Percentiles rank a stretch among this genome's conserved stretches.
These are phyloP conservation scores for Inga leiocalycina DNA, from an alignment of 306 rosid species.

Conservation along the genomic window DNA sequence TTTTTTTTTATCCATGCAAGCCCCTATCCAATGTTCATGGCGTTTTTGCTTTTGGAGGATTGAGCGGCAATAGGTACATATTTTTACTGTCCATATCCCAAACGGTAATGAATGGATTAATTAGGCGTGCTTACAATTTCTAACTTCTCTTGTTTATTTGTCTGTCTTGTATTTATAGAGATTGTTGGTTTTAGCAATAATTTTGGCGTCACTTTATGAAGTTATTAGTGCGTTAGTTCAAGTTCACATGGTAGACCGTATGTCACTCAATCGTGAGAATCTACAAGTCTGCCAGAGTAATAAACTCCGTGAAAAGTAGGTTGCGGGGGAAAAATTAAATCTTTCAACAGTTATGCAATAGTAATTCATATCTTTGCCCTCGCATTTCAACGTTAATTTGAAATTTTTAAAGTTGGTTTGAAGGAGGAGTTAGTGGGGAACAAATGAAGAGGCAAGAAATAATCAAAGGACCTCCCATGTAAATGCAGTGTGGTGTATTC, in stretches of 20 bases:
- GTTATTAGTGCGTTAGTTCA: conserved; percentile 10
- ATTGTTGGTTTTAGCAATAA: neutral
- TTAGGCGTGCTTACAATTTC: neutral
- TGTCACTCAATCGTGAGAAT: conserved; percentile 9
- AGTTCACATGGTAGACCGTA: conserved; percentile 23
- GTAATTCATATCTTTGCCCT: neutral
- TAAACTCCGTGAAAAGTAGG: conserved; percentile 9
- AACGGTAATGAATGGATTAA: neutral
- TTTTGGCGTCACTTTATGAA: neutral
- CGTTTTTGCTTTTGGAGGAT: neutral
- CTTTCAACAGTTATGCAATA: neutral
- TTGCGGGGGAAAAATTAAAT: neutral
- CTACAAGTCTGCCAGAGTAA: neutral
- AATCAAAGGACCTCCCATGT: conserved; percentile 14
- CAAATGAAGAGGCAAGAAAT: conserved; percentile 18
- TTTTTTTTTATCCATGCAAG: neutral
- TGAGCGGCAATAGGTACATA: neutral
- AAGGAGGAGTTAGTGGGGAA: neutral
- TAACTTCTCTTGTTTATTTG: neutral
- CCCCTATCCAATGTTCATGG: neutral
- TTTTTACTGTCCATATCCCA: neutral
- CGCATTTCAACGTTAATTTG: neutral
- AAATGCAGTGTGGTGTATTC: conserved; percentile 20
- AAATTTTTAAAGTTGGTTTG: neutral
- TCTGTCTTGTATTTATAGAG: neutral